Evolutionary conservation across 169 alveolate genomes (phyloP).

Genomic region (Eimeria acervulina): DNA sequence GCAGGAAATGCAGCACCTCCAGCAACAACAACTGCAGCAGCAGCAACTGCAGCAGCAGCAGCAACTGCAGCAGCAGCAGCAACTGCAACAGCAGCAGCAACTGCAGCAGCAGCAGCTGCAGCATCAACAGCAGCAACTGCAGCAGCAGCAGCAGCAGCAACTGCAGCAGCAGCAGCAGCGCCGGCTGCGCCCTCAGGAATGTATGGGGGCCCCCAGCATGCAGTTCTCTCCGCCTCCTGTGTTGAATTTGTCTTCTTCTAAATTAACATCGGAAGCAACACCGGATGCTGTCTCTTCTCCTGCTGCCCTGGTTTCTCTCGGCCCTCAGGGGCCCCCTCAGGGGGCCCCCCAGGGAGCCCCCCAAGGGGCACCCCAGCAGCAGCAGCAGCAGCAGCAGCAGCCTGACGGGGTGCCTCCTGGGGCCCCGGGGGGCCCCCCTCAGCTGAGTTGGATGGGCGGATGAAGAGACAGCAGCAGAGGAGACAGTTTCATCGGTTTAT

Average conservation of each 20-base stretch:
- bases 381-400: too few species aligned
- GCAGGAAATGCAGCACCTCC: background rate
- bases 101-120: conserved; percentile 1
- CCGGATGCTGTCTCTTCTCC: background rate
- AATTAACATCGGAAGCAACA: background rate
- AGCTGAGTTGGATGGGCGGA: background rate
- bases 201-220: background rate
- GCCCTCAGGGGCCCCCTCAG: background rate
- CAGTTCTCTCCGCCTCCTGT: background rate
- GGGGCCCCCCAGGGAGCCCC: too few species aligned
- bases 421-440: conserved; percentile 38
- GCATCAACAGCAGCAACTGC: background rate
- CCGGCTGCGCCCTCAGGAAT: background rate
- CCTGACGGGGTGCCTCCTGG: background rate
- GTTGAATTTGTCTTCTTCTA: background rate
- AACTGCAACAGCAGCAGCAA: background rate
- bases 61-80: conserved; percentile 12
- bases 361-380: too few species aligned
- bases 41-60: conserved; percentile 10
- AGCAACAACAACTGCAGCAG: background rate
- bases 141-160: conserved; percentile 7
- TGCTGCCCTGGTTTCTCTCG: background rate
- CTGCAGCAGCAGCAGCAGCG: conserved; percentile 21
- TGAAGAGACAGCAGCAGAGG: background rate
- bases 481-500: background rate